Conservation (phyloP, 257 asterid species). For the Thymus mandschuricus region DNA sequence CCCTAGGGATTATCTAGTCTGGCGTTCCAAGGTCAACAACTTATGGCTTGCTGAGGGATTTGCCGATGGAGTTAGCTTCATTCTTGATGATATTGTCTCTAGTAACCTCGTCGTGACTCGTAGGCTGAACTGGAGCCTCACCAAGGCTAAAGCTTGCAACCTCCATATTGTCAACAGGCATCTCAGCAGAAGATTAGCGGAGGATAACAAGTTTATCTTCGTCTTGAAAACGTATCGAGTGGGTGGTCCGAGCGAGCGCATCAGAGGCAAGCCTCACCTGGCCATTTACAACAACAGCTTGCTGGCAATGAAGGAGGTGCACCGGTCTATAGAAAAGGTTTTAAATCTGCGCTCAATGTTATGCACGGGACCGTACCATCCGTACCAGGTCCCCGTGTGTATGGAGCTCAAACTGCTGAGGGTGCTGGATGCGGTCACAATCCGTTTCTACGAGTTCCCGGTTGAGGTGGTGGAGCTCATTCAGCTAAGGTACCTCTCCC, state of each 20-base stretch:
- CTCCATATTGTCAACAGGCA: neutral
- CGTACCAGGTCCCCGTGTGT: neutral
- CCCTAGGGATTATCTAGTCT: no score
- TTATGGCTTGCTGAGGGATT: no score
- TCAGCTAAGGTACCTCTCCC: neutral
- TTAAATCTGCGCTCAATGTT: neutral
- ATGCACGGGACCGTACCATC: neutral
- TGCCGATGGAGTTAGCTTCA: no score
- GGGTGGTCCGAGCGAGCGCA: no score
- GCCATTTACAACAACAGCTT: neutral
- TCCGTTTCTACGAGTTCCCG: constrained; percentile 1
- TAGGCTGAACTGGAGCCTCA: no score
- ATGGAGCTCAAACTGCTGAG: neutral
- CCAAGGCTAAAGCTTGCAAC: neutral
- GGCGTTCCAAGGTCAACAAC: no score
- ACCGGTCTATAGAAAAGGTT: neutral
- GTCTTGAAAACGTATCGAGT: no score
- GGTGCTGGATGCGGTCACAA: neutral
- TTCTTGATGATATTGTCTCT: no score
- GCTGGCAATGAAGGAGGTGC: constrained; percentile 6
- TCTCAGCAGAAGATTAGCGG: no score
- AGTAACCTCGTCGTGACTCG: no score
- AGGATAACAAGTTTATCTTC: no score
- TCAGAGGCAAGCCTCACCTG: neutral
- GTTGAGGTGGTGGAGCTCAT: neutral